Evolutionary conservation across 306 rosid species (phyloP), one percentile per base, ranked within the genome.

Genomic region (Dicorynia guianensis): DNA sequence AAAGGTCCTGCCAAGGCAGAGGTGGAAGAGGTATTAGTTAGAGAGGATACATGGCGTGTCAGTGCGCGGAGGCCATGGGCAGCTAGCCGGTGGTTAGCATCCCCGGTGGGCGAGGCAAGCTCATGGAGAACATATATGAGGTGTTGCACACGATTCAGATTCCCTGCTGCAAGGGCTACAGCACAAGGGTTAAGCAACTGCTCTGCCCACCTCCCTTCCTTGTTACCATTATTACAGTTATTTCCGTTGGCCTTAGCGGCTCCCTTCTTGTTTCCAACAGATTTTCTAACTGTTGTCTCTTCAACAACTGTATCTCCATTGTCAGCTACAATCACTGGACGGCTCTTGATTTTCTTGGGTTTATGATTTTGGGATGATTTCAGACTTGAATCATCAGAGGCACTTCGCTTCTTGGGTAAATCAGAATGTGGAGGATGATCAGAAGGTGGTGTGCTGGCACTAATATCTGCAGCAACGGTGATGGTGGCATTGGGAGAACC

Each of bases 161-260:
- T 79, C 14, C 93, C 93, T 4, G 65, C 61, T 0, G 83, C 63
- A 62, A 94, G 82, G 57, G 98, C 97, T 8, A 38, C 35, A 17
- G 96, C 97, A 75, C 98, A 91, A 36, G 98, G 98, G 54, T 88
- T 94, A 6, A 91, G 90, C 79, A 94, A 74, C 71, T 94, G 95
- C 77, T 94, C 98, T 5, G 98, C 98, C 98, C 98, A 94, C 74
- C 96, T 91, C 25, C 98, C 98, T 64, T 94, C 97, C 77, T 86
- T 94, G 78, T 81, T 90, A 44, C 92, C 82, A 53, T 73, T 88
- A 80, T 76, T 76, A 52, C 83, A 33, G 89, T 84, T 93, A 65
- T 69, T 91, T 25, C 89, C 95, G 2, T 79, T 74, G n/a, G 69
- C 81, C 81, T 84, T 91, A 4, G 47, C 67, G 11, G 74, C 68